A percentile compares a stretch with the other conserved stretches of the same genome.
These are phyloP conservation scores for Chamaecrista fasciculata DNA, from an alignment of 306 rosid genomes.

Conservation along the genomic window DNA sequence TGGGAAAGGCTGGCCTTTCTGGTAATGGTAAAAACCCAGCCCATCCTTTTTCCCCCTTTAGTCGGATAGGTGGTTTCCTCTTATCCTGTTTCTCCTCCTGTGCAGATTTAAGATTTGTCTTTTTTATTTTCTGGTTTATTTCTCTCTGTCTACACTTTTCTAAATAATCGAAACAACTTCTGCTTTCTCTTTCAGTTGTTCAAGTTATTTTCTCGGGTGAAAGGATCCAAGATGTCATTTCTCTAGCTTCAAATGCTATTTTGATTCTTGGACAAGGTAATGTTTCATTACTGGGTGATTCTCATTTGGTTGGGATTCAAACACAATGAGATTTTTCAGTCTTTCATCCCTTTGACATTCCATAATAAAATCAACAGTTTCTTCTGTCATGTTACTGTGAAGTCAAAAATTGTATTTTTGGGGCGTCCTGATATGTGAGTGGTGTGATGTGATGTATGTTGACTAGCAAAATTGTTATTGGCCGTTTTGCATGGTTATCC, in stretches of 20 bases:
- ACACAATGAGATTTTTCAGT: conserved; percentile 1
- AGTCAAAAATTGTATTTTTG: neutral
- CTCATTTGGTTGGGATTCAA: conserved; percentile 15
- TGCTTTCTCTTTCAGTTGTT: conserved; percentile 46
- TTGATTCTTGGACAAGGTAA: conserved; percentile 94
- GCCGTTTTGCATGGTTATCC: neutral
- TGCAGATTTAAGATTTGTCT: no score
- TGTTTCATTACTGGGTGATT: neutral
- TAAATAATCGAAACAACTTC: neutral
- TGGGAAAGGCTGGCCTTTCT: neutral
- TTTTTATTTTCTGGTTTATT: no score
- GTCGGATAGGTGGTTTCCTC: neutral
- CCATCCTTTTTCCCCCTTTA: neutral
- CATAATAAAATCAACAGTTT: conserved; percentile 11
- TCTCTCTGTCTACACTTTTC: neutral
- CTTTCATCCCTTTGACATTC: conserved; percentile 1
- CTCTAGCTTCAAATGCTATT: conserved; percentile 65
- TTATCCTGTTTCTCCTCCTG: neutral
- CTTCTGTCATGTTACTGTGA: neutral
- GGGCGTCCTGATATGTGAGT: no score
- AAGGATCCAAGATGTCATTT: conserved; percentile 72
- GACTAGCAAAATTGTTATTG: conserved; percentile 3
- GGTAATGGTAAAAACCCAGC: no score
- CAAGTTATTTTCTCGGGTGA: conserved; percentile 69
- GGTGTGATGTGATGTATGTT: neutral